Evolutionary conservation across 2,329 filamentous ascomycete species (phyloP), one percentile per base, ranked within the genome.

Genomic region (Emericellopsis atlantica): DNA sequence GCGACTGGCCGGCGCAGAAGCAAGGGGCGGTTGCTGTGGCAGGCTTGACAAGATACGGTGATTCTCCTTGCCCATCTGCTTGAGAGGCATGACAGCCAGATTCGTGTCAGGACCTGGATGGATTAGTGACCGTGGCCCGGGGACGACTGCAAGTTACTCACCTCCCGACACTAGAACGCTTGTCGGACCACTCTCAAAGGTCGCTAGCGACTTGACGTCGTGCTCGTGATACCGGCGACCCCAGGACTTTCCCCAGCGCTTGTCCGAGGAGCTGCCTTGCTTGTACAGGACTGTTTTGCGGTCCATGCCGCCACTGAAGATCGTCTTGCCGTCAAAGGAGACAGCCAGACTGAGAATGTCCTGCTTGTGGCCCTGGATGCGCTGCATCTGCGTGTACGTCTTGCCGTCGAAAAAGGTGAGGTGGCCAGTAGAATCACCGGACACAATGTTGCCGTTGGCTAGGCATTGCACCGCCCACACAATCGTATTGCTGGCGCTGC

Each of bases 381-480:
- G 75, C 56, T 98, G 92, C 31, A 79, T 73, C 51, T 95, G 78
- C 5, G 88, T 89, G 58, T 90, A 95, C 40, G 86, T 94, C 63
- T 84, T 89, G 42, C 87, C 86, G 56, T 94, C 87, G 83, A 89
- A 98, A 55, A 96, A 85, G 48, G 86, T 81, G 33, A 98, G 72
- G 56, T 96, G 88, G 26, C 92, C 92, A 5, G 88, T 89, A 4
- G 92, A 96, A 58, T 98, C 92, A 39, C 87, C 92, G 2, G 89
- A 95, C 11, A 96, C 81, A 46, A 98, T 92, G 49, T 92, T 87
- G 39, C 88, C 89, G 53, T 85, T 84, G 9, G 83, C 76, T 26
- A 96, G 70, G 54, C 84, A 87, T 61, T 88, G 95, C 46, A 98
- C 82, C 40, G 86, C 82, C 92, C 92, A 98, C 12, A 95, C 84